These are phyloP conservation scores for Ceratobasidium sp. DNA, from an alignment of 1,284 basidiomycete genomes.

Conservation along the genomic window DNA sequence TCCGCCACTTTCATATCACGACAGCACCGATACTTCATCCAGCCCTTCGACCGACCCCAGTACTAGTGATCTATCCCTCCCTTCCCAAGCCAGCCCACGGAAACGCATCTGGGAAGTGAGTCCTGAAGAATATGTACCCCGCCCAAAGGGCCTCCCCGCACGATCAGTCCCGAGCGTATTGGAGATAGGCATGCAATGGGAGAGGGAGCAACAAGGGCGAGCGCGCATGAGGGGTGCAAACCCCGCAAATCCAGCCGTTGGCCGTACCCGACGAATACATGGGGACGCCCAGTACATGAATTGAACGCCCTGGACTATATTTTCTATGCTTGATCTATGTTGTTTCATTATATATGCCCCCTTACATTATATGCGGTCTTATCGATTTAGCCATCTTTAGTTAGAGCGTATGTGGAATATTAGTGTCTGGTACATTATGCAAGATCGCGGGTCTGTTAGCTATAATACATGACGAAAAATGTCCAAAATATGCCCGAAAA, in stretches of 20 bases:
- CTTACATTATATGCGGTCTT: conserved; percentile 24
- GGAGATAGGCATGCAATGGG: conserved; percentile 40
- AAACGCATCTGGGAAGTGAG: conserved; percentile 35
- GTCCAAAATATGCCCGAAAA: background rate
- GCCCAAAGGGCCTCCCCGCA: conserved; percentile 16
- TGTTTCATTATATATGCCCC: background rate
- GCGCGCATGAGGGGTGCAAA: conserved; percentile 13
- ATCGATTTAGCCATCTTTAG: background rate
- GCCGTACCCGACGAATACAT: conserved; percentile 22
- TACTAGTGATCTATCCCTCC: background rate
- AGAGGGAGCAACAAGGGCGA: conserved; percentile 12
- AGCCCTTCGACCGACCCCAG: background rate
- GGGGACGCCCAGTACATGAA: conserved; percentile 38
- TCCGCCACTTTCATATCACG: background rate
- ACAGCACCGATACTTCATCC: background rate
- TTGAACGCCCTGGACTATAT: background rate
- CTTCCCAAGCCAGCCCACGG: background rate
- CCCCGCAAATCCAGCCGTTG: conserved; percentile 3
- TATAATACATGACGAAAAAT: conserved; percentile 12
- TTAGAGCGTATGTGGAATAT: conserved; percentile 7
- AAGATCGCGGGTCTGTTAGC: background rate
- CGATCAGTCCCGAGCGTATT: conserved; percentile 31
- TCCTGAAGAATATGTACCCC: conserved; percentile 29
- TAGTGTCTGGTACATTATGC: background rate
- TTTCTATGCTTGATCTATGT: background rate